Percentiles rank a stretch among this genome's conserved stretches.
Conservation (phyloP, 129 eudicot genomes). For the Arctium minus region DNA sequence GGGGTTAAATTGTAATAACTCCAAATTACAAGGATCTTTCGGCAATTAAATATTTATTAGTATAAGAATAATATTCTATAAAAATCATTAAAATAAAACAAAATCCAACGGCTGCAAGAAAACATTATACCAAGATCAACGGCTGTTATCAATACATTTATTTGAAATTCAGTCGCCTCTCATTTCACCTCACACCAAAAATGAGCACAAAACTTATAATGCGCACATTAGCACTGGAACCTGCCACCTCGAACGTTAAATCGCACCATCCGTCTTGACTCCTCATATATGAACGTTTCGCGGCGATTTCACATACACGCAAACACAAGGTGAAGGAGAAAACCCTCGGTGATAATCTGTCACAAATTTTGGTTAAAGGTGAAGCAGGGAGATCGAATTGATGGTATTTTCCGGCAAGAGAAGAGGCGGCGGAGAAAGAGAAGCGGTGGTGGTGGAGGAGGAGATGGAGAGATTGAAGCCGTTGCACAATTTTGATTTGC, state of each 20-base stretch:
- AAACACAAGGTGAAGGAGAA: not conserved
- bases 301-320: conserved; percentile 38
- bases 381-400: conserved; percentile 1
- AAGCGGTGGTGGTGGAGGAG: conserved; percentile 19
- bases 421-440: conserved; percentile 21
- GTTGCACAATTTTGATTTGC: conserved; percentile 64
- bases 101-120: conserved; percentile 19
- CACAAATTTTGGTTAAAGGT: not conserved
- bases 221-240: conserved; percentile 34
- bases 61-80: conserved; percentile 7
- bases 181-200: conserved; percentile 29
- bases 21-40: not conserved
- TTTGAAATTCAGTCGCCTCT: conserved; percentile 37
- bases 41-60: not conserved
- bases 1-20: not conserved
- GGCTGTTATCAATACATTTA: not conserved
- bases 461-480: conserved; percentile 52
- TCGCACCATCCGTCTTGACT: conserved; percentile 26
- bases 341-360: not conserved
- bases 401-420: conserved; percentile 35
- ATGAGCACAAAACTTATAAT: conserved; percentile 22
- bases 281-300: conserved; percentile 32
- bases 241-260: conserved; percentile 47
- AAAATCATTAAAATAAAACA: not conserved
- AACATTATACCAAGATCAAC: not conserved